These are phyloP conservation scores for Xylariaceae sp. DNA, from an alignment of 2,329 filamentous ascomycete genomes.

Conservation along the genomic window DNA sequence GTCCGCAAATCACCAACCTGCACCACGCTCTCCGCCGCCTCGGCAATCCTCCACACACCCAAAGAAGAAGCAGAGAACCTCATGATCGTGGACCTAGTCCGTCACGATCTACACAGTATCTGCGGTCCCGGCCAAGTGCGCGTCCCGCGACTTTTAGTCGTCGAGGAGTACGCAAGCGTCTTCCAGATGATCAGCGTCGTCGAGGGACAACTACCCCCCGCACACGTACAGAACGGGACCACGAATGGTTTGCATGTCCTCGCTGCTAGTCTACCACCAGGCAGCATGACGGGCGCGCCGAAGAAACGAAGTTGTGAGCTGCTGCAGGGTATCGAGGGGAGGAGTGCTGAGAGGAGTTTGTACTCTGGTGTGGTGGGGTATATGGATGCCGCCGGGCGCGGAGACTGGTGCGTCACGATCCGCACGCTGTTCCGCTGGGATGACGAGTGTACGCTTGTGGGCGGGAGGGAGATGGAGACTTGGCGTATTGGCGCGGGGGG, in stretches of 20 bases:
- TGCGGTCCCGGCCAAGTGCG: slow-evolving; percentile 69
- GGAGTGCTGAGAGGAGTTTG: slow-evolving; percentile 59
- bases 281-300: slow-evolving; percentile 94
- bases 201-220: slow-evolving; percentile 58
- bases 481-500: slow-evolving; percentile 91
- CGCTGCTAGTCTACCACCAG: slow-evolving; percentile 74
- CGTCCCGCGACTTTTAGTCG: slow-evolving; percentile 74
- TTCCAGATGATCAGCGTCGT: slow-evolving; percentile 91
- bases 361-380: slow-evolving; percentile 91
- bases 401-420: slow-evolving; percentile 90
- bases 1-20: slow-evolving; percentile 67
- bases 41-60: slow-evolving; percentile 67
- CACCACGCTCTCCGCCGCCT: slow-evolving; percentile 67
- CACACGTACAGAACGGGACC: slow-evolving; percentile 7
- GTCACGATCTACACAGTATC: slow-evolving; percentile 86
- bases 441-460: slow-evolving; percentile 42
- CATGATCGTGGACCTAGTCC: slow-evolving; percentile 97
- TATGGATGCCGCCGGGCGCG: slow-evolving; percentile 77
- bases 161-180: slow-evolving; percentile 88
- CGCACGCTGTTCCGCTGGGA: slow-evolving; percentile 74
- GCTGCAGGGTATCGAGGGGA: slow-evolving; percentile 62
- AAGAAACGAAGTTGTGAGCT: slow-evolving; percentile 91
- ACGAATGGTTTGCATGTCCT: slow-evolving; percentile 72
- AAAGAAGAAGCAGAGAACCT: slow-evolving; percentile 96
- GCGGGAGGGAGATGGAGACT: slow-evolving; percentile 39